Base-by-base conservation (phyloP, 108 stramenopile genomes). In the Nitzschia inconspicua region DNA sequence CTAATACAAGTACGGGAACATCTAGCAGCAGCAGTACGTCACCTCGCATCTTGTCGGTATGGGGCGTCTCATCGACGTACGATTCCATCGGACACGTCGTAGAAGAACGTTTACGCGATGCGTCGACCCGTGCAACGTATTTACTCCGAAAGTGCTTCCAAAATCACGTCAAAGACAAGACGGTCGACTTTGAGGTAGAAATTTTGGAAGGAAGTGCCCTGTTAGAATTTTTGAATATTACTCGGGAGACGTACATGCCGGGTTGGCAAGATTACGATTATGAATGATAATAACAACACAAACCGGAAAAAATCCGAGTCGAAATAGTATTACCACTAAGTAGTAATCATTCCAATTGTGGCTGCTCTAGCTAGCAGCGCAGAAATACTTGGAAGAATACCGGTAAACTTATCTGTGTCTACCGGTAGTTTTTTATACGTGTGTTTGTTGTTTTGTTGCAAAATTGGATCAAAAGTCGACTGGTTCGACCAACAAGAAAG, bases 81-180 rank as follows among this genome's bases (percentile, higher is more conserved):
- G 55, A 70, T 11, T 28, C 60, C 2, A 42, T 88, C n/a, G 85
- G 76, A 11, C 72, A 63, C 18, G 78, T 88, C 2, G 76, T 88
- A 11, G 78, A 76, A 36, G 78, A 84, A 56, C 81, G 84, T 40
- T 56, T 92, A 39, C 77, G 79, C 14, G 82, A 86, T 74, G 90
- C 90, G 30, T 86, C 86, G 6, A 75, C 83, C 23, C 79, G 75
- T 52, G 86, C 87, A 27, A 88, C 90, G 2, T 37, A 56, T n/a
- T 68, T 76, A 2, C 63, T 92, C 20, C 74, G 90, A 20, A 51
- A 70, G 19, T 88, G 85, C 56, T 92, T 92, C 59, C 68, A 68
- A 0, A 63, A 59, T 22, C 61, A 75, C 41, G 68, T 71, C 36
- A 66, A 67, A 20, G 57, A 60, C 37, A 76, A 81, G 32, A 75